These are phyloP conservation scores for Mycena pura DNA, from an alignment of 768 basidiomycete genomes.

Conservation along the genomic window DNA sequence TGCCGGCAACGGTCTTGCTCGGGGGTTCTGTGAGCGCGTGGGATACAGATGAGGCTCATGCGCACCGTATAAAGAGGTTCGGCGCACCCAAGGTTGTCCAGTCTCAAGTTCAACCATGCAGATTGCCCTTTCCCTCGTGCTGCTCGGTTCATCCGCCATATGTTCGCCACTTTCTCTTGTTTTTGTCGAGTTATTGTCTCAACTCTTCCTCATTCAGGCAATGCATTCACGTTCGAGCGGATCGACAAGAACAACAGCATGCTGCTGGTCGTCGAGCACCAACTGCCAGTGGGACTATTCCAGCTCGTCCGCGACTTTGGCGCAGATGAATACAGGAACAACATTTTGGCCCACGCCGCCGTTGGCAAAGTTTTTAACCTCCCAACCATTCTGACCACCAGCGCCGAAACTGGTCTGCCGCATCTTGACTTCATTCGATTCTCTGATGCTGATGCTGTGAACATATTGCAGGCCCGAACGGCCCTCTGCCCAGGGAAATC, in stretches of 20 bases:
- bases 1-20: no score
- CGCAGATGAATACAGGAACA: slow-evolving; percentile 48
- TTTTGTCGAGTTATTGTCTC: background rate
- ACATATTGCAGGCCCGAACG: slow-evolving; percentile 49
- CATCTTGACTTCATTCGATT: background rate
- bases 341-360: slow-evolving; percentile 54
- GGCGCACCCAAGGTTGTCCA: no score
- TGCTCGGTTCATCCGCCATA: background rate
- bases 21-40: no score
- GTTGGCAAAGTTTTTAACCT: slow-evolving; percentile 52
- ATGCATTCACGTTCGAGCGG: slow-evolving; percentile 39
- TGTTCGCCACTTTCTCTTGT: background rate
- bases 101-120: no score
- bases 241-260: slow-evolving; percentile 52
- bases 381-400: slow-evolving; percentile 53
- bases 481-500: slow-evolving; percentile 53
- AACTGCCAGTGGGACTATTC: slow-evolving; percentile 55
- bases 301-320: slow-evolving; percentile 50
- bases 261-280: slow-evolving; percentile 57
- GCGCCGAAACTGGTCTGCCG: slow-evolving; percentile 47
- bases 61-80: no score
- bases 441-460: background rate
- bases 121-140: slow-evolving; percentile 7
- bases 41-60: no score
- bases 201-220: background rate